Base-by-base conservation (phyloP, 192 early-diverging fungal species). In the Entomortierella lignicola region DNA sequence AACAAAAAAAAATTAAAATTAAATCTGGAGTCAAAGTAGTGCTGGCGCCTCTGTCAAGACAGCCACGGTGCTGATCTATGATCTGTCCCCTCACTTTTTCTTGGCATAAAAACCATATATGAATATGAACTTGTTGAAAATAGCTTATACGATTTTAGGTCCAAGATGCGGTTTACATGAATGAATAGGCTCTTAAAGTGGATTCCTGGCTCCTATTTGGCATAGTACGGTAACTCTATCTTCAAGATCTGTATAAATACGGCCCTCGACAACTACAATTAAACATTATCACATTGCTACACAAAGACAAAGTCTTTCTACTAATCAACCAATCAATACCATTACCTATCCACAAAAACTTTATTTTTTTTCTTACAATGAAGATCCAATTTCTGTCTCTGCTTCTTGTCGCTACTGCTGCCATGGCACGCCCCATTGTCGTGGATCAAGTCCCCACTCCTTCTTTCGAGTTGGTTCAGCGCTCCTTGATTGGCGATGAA, bases 321-420 rank as follows among this genome's bases (percentile, higher is more conserved):
- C 42, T 43, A 17, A n/a, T n/a, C n/a, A n/a, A n/a, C n/a, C n/a
- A n/a, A n/a, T n/a, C n/a, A n/a, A n/a, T n/a, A n/a, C n/a, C n/a
- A n/a, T n/a, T n/a, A n/a, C n/a, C n/a, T n/a, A n/a, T n/a, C n/a
- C n/a, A n/a, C n/a, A n/a, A n/a, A n/a, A n/a, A n/a, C n/a, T n/a
- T n/a, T n/a, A n/a, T n/a, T n/a, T n/a, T n/a, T 47, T 47, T 3
- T 47, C 30, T 4, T 7, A 47, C 21, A 44, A 71, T 71, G 69
- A 62, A 62, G 42, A 55, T 43, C 69, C 69, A 71, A 62, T 42
- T 44, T 59, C 25, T 71, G 4, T 71, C 69, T 26, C 52, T 71
- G 39, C 41, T 71, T 17, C 1, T 63, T 2, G 60, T 71, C 29
- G 69, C 69, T 4, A 53, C 60, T 12, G 26, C 41, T 12, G 52